Evolutionary conservation across 164 flowering plant species (phyloP).

Genomic region (Nelumbo lutea): DNA sequence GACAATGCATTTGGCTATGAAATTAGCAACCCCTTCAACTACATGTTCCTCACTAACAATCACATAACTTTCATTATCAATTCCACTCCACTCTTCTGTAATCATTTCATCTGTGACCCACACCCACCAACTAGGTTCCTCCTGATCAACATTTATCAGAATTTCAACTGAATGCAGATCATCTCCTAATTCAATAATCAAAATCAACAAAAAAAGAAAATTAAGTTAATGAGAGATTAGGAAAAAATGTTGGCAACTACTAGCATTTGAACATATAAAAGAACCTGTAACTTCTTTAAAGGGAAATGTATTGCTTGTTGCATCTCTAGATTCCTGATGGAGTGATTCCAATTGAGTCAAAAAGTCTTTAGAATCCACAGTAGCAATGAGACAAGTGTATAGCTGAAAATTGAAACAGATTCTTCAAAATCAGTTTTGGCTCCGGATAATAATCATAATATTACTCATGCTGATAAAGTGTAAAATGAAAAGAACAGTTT

Average conservation of each 20-base stretch:
- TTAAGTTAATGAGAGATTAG: no score
- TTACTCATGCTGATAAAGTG: background rate
- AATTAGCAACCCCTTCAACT: slow-evolving; percentile 90
- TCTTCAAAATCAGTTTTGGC: background rate
- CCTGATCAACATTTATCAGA: slow-evolving; percentile 50
- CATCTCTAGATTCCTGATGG: slow-evolving; percentile 30
- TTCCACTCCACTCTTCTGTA: slow-evolving; percentile 79
- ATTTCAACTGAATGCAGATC: slow-evolving; percentile 61
- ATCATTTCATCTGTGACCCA: slow-evolving; percentile 85
- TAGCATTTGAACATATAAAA: slow-evolving; percentile 1
- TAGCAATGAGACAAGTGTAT: slow-evolving; percentile 51
- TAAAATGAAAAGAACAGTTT: background rate
- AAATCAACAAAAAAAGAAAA: slow-evolving; percentile 7
- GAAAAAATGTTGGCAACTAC: background rate
- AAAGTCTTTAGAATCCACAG: slow-evolving; percentile 66
- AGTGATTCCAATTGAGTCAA: slow-evolving; percentile 48
- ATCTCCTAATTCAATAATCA: slow-evolving; percentile 29
- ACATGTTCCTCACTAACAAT: slow-evolving; percentile 76
- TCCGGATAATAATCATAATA: background rate
- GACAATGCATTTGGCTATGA: slow-evolving; percentile 83
- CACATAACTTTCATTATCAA: slow-evolving; percentile 78
- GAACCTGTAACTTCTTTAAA: slow-evolving; percentile 75
- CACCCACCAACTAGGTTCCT: slow-evolving; percentile 93
- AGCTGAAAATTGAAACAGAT: slow-evolving; percentile 40
- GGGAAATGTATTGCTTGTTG: slow-evolving; percentile 46